These are phyloP conservation scores for Lophium mytilinum DNA, from an alignment of 495 filamentous ascomycete species.

Conservation along the genomic window DNA sequence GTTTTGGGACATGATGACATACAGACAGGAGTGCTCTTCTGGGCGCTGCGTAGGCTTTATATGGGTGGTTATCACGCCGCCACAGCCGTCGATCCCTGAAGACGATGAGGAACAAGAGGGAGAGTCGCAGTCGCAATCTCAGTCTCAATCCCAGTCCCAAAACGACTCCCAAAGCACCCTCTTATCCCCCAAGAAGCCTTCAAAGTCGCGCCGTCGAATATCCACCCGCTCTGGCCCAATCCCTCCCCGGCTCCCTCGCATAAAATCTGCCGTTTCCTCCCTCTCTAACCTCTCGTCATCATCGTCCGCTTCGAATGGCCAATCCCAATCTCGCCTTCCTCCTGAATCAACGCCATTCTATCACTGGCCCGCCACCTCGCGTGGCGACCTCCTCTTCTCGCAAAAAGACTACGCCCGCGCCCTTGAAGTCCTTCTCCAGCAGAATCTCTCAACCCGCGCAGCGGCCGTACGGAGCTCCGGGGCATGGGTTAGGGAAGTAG, in stretches of 20 bases:
- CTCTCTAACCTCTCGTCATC: slow-evolving; percentile 14
- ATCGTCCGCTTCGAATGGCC: not conserved
- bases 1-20: slow-evolving; percentile 99
- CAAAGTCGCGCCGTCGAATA: not conserved
- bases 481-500: slow-evolving; percentile 62
- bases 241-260: slow-evolving; percentile 43
- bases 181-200: not conserved
- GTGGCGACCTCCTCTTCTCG: slow-evolving; percentile 61
- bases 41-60: slow-evolving; percentile 88
- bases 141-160: slow-evolving; percentile 5
- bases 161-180: not conserved
- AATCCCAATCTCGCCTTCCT: not conserved
- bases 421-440: slow-evolving; percentile 69
- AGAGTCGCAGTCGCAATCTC: slow-evolving; percentile 7
- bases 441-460: slow-evolving; percentile 69
- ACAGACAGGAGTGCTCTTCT: slow-evolving; percentile 88
- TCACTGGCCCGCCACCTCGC: slow-evolving; percentile 57
- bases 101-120: slow-evolving; percentile 22
- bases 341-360: slow-evolving; percentile 52
- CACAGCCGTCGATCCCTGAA: slow-evolving; percentile 32
- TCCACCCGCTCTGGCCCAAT: slow-evolving; percentile 39
- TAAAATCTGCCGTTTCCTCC: slow-evolving; percentile 39
- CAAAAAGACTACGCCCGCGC: slow-evolving; percentile 67
- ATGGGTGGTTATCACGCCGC: slow-evolving; percentile 73
- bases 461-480: slow-evolving; percentile 61